Conservation (phyloP, 345 rosid species). For the Bretschneidera sinensis region DNA sequence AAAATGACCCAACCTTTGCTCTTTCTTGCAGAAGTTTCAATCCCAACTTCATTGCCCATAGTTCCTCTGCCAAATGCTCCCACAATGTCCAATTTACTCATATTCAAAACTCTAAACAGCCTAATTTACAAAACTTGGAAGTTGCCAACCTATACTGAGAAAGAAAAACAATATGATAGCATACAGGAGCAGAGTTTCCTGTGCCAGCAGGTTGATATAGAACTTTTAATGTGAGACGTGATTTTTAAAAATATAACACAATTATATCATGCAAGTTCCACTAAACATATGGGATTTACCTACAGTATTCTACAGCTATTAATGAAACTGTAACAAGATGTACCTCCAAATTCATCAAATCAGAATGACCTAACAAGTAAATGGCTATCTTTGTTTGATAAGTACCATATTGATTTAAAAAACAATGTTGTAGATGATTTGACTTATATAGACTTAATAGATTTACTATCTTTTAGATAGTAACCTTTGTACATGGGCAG, state of each 20-base stretch:
- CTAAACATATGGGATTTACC: background rate
- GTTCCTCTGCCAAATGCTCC: constrained; percentile 78
- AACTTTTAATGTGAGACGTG: background rate
- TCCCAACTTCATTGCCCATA: constrained; percentile 92
- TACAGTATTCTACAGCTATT: background rate
- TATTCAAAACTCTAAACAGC: constrained; percentile 46
- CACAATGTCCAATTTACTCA: constrained; percentile 42
- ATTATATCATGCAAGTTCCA: background rate
- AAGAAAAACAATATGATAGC: constrained; percentile 21
- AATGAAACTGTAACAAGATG: background rate
- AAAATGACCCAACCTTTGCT: constrained; percentile 78
- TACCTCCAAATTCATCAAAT: background rate
- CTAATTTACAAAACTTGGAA: constrained; percentile 27
- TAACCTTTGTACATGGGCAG: too few relatives aligned
- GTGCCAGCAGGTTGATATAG: constrained; percentile 4
- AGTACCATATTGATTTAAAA: too few relatives aligned
- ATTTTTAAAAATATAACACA: too few relatives aligned
- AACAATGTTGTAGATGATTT: too few relatives aligned
- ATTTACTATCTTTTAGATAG: too few relatives aligned
- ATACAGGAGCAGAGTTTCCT: constrained; percentile 3
- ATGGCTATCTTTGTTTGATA: too few relatives aligned
- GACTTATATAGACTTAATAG: too few relatives aligned
- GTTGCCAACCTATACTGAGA: constrained; percentile 27
- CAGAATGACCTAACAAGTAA: background rate
- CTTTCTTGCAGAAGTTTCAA: constrained; percentile 76